These are phyloP conservation scores for Botryosphaeria agaves DNA, from an alignment of 2,329 filamentous ascomycete genomes.

Conservation along the genomic window DNA sequence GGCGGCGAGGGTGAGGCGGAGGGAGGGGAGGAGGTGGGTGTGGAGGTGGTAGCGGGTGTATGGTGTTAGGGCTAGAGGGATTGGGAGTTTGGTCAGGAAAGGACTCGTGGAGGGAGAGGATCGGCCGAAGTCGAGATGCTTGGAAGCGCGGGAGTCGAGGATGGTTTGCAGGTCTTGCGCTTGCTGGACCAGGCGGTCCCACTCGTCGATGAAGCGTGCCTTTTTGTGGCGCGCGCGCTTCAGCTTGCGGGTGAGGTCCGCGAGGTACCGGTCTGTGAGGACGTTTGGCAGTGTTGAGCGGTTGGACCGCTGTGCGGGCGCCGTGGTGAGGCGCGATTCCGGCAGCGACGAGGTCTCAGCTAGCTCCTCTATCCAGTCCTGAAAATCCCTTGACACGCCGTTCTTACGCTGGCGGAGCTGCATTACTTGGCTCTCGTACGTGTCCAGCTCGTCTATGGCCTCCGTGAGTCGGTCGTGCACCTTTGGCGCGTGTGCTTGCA, in stretches of 20 bases:
- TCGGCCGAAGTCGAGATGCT: slow-evolving; percentile 58
- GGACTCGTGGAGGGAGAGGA: slow-evolving; percentile 35
- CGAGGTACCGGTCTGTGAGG: slow-evolving; percentile 84
- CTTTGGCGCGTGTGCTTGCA: slow-evolving; percentile 65
- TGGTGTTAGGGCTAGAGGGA: slow-evolving; percentile 68
- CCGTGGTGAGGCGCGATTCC: slow-evolving; percentile 32
- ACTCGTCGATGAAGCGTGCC: slow-evolving; percentile 68
- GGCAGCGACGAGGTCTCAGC: slow-evolving; percentile 57
- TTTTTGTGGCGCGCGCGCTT: slow-evolving; percentile 69
- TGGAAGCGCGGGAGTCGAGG: slow-evolving; percentile 66
- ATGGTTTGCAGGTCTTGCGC: slow-evolving; percentile 65
- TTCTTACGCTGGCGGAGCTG: slow-evolving; percentile 69
- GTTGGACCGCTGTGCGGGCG: slow-evolving; percentile 15
- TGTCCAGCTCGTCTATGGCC: slow-evolving; percentile 60
- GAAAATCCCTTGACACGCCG: slow-evolving; percentile 56
- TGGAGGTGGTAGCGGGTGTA: slow-evolving; percentile 67
- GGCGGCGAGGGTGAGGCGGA: slow-evolving; percentile 46
- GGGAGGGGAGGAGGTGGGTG: slow-evolving; percentile 52
- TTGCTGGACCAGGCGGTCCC: slow-evolving; percentile 60
- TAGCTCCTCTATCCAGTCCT: slow-evolving; percentile 93
- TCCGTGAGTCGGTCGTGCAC: slow-evolving; percentile 80
- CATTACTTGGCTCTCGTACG: slow-evolving; percentile 62
- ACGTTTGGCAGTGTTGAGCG: slow-evolving; percentile 42
- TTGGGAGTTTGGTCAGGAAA: slow-evolving; percentile 34
- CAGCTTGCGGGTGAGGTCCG: slow-evolving; percentile 70